These are phyloP conservation scores for Parafenestella ontariensis DNA, from an alignment of 2,329 filamentous ascomycete species.

Conservation along the genomic window DNA sequence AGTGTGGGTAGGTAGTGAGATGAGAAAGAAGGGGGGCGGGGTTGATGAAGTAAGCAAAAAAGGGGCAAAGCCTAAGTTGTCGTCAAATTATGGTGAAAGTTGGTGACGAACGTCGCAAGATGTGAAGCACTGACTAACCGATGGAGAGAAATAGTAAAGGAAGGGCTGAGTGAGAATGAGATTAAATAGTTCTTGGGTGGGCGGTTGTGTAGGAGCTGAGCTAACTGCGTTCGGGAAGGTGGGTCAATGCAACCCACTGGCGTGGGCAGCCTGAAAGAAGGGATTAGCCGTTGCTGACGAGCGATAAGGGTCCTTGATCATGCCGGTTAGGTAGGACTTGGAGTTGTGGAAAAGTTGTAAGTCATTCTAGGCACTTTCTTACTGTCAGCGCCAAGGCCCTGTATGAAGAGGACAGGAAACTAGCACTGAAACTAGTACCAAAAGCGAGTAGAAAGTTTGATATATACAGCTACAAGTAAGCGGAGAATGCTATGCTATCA, in stretches of 20 bases:
- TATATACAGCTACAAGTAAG: not conserved
- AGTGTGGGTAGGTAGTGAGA: conserved; percentile 1
- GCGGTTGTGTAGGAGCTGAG: not conserved
- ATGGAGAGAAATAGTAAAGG: conserved; percentile 1
- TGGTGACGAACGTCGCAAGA: not conserved
- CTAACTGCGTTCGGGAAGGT: conserved; percentile 13
- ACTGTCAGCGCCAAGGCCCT: too few species aligned
- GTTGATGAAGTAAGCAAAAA: conserved; percentile 16
- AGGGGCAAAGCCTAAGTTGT: conserved; percentile 6
- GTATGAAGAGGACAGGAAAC: too few species aligned
- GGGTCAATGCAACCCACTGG: not conserved
- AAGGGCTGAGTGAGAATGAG: not conserved
- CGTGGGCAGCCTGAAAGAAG: not conserved
- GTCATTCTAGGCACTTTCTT: too few species aligned
- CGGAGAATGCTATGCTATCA: not conserved
- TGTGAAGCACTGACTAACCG: not conserved
- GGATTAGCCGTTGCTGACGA: not conserved
- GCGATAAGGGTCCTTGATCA: not conserved
- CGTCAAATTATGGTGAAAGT: conserved; percentile 1
- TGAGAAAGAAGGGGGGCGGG: conserved; percentile 16
- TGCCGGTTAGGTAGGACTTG: too few species aligned
- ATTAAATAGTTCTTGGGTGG: conserved; percentile 2
- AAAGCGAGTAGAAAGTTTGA: too few species aligned
- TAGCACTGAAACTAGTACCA: too few species aligned
- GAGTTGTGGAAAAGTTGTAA: too few species aligned